phyloP scores from a whole-genome alignment of 441 rosid genomes.

The Populus tomentosa region DNA sequence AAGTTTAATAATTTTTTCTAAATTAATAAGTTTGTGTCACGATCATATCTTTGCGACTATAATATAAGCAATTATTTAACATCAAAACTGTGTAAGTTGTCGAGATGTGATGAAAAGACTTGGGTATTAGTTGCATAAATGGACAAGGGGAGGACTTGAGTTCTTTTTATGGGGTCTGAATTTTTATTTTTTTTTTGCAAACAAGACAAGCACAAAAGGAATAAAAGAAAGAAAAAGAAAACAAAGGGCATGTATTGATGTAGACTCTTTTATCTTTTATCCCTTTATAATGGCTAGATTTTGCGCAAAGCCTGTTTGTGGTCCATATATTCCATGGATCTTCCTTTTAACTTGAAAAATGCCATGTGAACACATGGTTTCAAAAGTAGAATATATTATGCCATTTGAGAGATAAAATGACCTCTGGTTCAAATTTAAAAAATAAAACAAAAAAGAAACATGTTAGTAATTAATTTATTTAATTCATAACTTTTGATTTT shows the following conservation, averaged over 20 bases:
- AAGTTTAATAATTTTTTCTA: too few species aligned
- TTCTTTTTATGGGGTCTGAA: neutral
- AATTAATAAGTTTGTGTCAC: neutral
- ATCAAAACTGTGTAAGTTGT: neutral
- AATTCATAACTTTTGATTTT: too few species aligned
- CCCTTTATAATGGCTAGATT: neutral
- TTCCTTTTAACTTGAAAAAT: too few species aligned
- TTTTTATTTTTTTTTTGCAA: neutral
- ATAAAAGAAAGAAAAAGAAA: neutral
- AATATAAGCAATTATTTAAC: neutral
- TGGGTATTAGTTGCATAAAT: neutral
- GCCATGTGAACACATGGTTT: too few species aligned
- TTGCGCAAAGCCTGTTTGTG: neutral
- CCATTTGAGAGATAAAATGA: too few species aligned
- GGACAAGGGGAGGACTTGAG: neutral
- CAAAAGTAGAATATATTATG: too few species aligned
- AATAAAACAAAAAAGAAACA: too few species aligned
- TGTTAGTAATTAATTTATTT: too few species aligned
- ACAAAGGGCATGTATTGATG: neutral
- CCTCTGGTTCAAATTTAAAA: too few species aligned
- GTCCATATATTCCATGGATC: neutral
- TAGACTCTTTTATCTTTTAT: neutral
- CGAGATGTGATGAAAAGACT: neutral
- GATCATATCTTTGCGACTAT: neutral
- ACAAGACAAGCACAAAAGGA: neutral